These are phyloP conservation scores for Aspergillus transmontanensis DNA, from an alignment of 2,329 filamentous ascomycete genomes.

Conservation along the genomic window DNA sequence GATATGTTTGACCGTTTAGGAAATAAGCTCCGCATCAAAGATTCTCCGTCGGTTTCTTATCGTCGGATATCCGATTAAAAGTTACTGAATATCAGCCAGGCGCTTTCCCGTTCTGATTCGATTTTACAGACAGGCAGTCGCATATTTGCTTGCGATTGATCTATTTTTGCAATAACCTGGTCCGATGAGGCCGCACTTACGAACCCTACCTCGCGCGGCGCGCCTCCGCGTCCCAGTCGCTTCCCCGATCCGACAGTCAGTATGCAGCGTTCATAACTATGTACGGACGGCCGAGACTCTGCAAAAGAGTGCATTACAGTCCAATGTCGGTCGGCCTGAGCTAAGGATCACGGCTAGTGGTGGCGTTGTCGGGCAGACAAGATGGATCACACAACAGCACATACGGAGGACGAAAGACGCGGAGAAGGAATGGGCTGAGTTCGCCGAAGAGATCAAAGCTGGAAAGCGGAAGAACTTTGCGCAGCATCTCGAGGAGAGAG, in stretches of 20 bases:
- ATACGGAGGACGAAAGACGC: constrained; percentile 43
- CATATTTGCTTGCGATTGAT: constrained; percentile 8
- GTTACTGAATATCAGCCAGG: neutral
- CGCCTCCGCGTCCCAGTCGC: constrained; percentile 21
- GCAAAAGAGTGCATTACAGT: constrained; percentile 19
- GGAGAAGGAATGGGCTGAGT: constrained; percentile 41
- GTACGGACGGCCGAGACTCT: constrained; percentile 21
- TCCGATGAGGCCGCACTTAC: constrained; percentile 31
- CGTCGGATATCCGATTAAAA: constrained; percentile 9
- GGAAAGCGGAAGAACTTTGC: constrained; percentile 49
- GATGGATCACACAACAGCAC: constrained; percentile 43
- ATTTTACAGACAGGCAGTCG: neutral
- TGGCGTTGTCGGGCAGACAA: constrained; percentile 23
- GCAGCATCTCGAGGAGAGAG: constrained; percentile 49
- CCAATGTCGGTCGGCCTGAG: constrained; percentile 18
- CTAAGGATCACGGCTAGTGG: constrained; percentile 4
- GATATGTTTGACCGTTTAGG: neutral
- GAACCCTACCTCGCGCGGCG: constrained; percentile 25
- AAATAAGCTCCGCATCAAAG: constrained; percentile 24
- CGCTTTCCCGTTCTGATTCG: neutral
- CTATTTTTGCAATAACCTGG: constrained; percentile 6
- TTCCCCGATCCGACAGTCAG: constrained; percentile 12
- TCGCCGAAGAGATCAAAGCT: constrained; percentile 45
- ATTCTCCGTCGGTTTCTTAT: constrained; percentile 28
- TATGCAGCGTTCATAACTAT: constrained; percentile 29